A percentile compares a stretch with the other conserved stretches of the same genome.
Evolutionary conservation across 2,329 filamentous ascomycete species (phyloP).

Genomic region (Aspergillus novoparasiticus): DNA sequence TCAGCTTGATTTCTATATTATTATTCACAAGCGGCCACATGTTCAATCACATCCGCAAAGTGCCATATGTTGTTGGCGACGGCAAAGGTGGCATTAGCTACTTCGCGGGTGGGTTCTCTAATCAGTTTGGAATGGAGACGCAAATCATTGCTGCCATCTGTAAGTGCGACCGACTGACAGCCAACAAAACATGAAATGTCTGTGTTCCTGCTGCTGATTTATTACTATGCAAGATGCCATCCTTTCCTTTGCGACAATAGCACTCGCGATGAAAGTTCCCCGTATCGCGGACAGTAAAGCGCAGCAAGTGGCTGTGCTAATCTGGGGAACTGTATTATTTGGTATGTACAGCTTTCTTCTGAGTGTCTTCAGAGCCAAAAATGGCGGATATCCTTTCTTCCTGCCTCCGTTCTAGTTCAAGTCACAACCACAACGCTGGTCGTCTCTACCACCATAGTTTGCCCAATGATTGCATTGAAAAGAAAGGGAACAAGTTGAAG

Average conservation of each 20-base stretch:
- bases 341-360: constrained; percentile 91
- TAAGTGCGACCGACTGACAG: constrained; percentile 56
- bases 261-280: constrained; percentile 90
- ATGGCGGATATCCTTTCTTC: constrained; percentile 90
- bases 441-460: not conserved
- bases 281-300: constrained; percentile 74
- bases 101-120: constrained; percentile 90
- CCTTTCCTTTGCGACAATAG: constrained; percentile 86
- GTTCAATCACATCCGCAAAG: constrained; percentile 98
- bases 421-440: not conserved
- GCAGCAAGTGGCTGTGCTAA: constrained; percentile 79
- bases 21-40: constrained; percentile 96
- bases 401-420: constrained; percentile 76
- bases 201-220: constrained; percentile 19
- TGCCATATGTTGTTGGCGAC: constrained; percentile 86
- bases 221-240: constrained; percentile 63
- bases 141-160: constrained; percentile 93
- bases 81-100: constrained; percentile 85
- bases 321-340: constrained; percentile 77
- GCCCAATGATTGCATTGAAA: not conserved
- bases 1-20: constrained; percentile 85
- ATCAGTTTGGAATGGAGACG: constrained; percentile 90
- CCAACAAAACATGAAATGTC: not conserved
- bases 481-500: not conserved
- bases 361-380: constrained; percentile 93